Base-by-base conservation (phyloP, 495 filamentous ascomycete genomes). In the Aspergillus haitiensis region DNA sequence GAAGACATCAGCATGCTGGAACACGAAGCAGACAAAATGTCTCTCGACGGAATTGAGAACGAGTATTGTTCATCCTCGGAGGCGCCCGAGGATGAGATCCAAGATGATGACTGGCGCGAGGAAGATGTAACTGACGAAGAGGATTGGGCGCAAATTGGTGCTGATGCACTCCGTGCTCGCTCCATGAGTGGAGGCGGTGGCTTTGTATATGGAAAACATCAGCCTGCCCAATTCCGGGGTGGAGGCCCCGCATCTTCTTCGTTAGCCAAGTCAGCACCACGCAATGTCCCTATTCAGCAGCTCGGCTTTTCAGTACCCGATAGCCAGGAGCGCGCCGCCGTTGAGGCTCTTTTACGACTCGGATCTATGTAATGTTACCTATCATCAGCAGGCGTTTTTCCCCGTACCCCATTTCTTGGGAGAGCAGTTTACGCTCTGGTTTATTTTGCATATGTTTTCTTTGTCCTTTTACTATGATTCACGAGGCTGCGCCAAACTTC, bases 11-110 rank as follows among this genome's bases (percentile, higher is more conserved):
- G 76, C 70, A 90, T 90, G 86, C 80, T 86, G 63, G 90, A 94
- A 71, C 79, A 93, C 64, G 92, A 95, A 70, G 93, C 90, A 42
- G 94, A 98, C 75, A 93, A 92, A 77, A 97, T 97, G 93, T 97
- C 93, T 51, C 81, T 97, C 52, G 91, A 93, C 63, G 91, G 89
- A 51, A 83, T 82, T 36, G 85, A 87, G 31, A 68, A 59, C 39
- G 85, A 80, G 40, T 88, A 87, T 58, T 86, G 84, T 39, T 89
- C 89, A 44, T 88, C 87, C 51, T 90, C 86, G 35, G 88, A 89
- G 62, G 84, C 82, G n/a, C 86, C 80, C 11, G 77, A 85, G n/a
- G 87, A 88, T 64, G 85, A 86, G 44, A 66, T 78, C n/a, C 75
- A 64, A 16, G 85, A 85, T 55, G 86, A 87, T 34, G 81, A 88